These are phyloP conservation scores for Hypoxylon perforatum DNA, from an alignment of 495 filamentous ascomycete genomes.

Conservation along the genomic window DNA sequence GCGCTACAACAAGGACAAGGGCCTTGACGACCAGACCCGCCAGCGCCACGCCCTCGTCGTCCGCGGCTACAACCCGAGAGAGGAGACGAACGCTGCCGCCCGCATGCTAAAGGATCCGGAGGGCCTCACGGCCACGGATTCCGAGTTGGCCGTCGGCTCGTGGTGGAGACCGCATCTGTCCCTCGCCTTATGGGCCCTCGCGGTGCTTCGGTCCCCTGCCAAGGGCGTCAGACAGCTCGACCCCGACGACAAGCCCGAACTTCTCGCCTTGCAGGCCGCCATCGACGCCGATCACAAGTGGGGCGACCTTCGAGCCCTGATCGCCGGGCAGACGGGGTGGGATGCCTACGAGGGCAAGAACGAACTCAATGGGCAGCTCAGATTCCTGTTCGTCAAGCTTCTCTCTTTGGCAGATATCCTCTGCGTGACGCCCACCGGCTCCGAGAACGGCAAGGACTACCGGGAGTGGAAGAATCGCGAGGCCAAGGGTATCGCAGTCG, in stretches of 20 bases:
- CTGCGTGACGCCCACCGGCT: background rate
- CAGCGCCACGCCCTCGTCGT: background rate
- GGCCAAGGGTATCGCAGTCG: conserved; percentile 38
- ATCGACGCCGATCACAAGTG: too few species aligned
- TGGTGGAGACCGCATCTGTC: background rate
- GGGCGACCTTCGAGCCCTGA: too few species aligned
- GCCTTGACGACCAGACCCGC: too few species aligned
- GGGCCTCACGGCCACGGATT: background rate
- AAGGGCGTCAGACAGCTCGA: too few species aligned
- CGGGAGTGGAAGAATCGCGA: background rate
- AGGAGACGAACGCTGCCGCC: background rate
- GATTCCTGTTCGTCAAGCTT: background rate
- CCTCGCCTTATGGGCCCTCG: background rate
- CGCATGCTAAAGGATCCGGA: background rate
- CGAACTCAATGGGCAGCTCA: background rate
- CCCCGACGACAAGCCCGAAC: too few species aligned
- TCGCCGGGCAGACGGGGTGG: too few species aligned
- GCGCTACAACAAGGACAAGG: conserved; percentile 10
- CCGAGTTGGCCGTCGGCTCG: background rate
- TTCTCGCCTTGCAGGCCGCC: too few species aligned
- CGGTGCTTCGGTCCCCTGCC: too few species aligned
- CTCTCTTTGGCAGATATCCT: background rate
- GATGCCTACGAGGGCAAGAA: background rate
- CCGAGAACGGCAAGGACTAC: background rate
- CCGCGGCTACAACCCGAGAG: background rate